These are phyloP conservation scores for Solanum pinnatisectum DNA, from an alignment of 257 asterid genomes.

Conservation along the genomic window DNA sequence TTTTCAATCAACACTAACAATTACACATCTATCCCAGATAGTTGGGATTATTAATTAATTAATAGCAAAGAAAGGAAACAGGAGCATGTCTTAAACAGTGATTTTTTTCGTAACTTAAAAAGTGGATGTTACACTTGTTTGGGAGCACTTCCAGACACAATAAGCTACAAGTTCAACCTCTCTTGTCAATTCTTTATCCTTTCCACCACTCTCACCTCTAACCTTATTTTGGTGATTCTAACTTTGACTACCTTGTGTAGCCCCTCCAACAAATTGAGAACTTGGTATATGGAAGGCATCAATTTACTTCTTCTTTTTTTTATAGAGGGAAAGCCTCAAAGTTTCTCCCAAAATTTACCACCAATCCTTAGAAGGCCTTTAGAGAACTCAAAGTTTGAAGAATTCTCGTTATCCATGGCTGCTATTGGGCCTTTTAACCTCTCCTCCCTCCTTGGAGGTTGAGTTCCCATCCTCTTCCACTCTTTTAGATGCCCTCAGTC, in stretches of 20 bases:
- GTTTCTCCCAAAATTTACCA: background rate
- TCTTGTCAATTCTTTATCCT: background rate
- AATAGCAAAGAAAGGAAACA: background rate
- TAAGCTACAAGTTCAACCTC: background rate
- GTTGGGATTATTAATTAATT: background rate
- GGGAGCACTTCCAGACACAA: background rate
- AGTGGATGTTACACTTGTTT: background rate
- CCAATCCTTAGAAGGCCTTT: background rate
- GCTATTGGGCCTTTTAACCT: background rate
- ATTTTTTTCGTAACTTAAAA: background rate
- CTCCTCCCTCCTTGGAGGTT: background rate
- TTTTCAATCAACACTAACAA: background rate
- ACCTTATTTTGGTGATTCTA: background rate
- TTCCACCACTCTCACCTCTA: background rate
- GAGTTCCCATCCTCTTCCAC: background rate
- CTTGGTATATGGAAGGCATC: background rate
- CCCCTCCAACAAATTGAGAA: background rate
- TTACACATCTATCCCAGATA: background rate
- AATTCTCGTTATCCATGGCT: background rate
- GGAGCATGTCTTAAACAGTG: background rate
- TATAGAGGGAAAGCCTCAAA: background rate
- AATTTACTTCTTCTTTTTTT: background rate
- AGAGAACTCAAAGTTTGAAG: background rate
- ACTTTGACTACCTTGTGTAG: background rate
- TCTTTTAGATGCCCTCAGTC: background rate